Evolutionary conservation across 1,284 basidiomycete genomes (phyloP), one percentile per base, ranked within the genome.

Genomic region (Chalciporus piperatoides): DNA sequence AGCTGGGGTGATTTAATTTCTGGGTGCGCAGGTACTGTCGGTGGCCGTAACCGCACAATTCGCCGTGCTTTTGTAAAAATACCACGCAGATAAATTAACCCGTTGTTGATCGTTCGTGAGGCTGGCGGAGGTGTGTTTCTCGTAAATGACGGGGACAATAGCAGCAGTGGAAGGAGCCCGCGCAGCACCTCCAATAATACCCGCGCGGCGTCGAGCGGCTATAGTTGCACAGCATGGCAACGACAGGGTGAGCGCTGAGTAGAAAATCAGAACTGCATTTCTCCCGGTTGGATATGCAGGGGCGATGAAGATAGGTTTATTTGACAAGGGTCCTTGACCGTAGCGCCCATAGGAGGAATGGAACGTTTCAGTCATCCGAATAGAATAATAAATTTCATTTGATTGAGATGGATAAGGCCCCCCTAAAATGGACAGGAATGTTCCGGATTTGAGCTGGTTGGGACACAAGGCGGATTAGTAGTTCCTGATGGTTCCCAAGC

Each of bases 401-500:
- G 59, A 61, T 65, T 46, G 47, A 44, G 55, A 62, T 51, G 60
- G 60, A 65, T 60, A 63, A 64, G 46, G 24, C 33, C n/a, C 33
- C 33, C 48, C 17, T 44, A 60, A 60, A 51, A 30, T 23, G 46
- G 52, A 43, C 51, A 54, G 14, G 42, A 49, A 50, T 35, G 46
- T 53, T 47, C 49, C 54, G 11, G 19, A 53, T 61, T 53, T 51
- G 56, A 49, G 60, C 35, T 35, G 50, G 48, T 32, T 63, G 56
- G 58, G 64, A 55, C 55, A 63, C 52, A 63, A 61, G 43, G 58
- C 60, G 60, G 56, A n/a, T 43, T 44, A 47, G 41, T 35, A 47
- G 54, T 65, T 65, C 53, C 54, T 59, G 63, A 65, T 57, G 53
- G 55, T 68, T 64, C 58, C 65, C 62, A 67, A 60, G 64, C 51